Base-by-base conservation (phyloP, 768 basidiomycete genomes). In the Leccinellum rugosiceps region DNA sequence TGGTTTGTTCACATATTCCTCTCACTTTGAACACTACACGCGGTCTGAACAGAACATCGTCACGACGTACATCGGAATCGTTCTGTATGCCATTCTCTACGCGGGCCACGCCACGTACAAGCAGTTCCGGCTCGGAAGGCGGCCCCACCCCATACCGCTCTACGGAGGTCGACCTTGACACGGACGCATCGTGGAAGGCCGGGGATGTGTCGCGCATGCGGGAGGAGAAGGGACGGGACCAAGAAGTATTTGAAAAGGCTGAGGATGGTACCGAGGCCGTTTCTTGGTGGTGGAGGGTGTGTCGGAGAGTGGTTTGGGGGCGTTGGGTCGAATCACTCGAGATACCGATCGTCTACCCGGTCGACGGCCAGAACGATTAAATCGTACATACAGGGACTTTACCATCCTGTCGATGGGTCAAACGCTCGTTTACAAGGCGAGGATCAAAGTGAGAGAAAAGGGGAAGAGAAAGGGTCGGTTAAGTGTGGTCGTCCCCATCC, bases 1-100 rank as follows among this genome's bases (percentile, higher is more conserved):
- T 13, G 2, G 10, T 4, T 32, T 19, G 35, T 35, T 17, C 17
- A 17, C 6, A 19, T n/a, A n/a, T 11, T 41, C 8, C 19, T n/a
- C 38, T 41, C n/a, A 41, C 9, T 10, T n/a, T 3, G 38, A 41
- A 41, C 9, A 8, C n/a, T 19, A n/a, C 10, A 41, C 38, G 6
- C n/a, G 4, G 30, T 31, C 9, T 3, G 30, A 17, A 14, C 60
- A 82, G 80, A 83, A 83, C 63, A 75, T 84, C 47, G 72, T 83
- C 19, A 80, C 81, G 28, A 82, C 80, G 14, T 84, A 83, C 65
- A 75, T 83, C 54, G 82, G 83, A 1, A 72, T 83, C 41, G 76
- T 70, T 4, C 52, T 80, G 5, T 84, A 82, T 58, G 49, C 79
- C 38, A 57, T 74, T 10, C 72, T 83, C 32, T 83, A 82, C 57